These are phyloP conservation scores for Aspergillus sp. DNA, from an alignment of 2,329 filamentous ascomycete species.

Conservation along the genomic window DNA sequence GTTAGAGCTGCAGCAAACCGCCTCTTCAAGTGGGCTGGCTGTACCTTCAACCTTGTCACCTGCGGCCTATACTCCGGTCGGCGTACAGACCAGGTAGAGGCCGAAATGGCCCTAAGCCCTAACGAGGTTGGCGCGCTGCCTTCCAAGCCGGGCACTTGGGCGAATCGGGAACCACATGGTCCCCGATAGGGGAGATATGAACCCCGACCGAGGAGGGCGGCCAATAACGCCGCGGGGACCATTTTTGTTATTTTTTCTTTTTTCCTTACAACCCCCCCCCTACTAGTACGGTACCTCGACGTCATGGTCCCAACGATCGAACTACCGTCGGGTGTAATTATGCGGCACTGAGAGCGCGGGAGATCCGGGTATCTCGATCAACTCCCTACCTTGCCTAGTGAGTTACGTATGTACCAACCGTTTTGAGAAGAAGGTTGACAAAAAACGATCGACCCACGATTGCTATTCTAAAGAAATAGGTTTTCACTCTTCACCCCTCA, in stretches of 20 bases:
- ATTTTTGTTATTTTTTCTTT: not conserved
- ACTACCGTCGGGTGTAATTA: not conserved
- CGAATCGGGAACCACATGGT: slow-evolving; percentile 24
- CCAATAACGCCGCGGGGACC: slow-evolving; percentile 8
- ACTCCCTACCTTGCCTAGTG: slow-evolving; percentile 1
- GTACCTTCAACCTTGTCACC: not conserved
- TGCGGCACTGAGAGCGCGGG: not conserved
- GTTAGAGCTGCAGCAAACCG: slow-evolving; percentile 3
- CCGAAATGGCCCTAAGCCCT: slow-evolving; percentile 2
- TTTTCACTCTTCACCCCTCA: not conserved
- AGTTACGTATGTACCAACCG: slow-evolving; percentile 4
- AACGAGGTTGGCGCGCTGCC: slow-evolving; percentile 4
- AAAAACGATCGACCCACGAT: slow-evolving; percentile 9
- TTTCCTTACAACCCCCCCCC: slow-evolving; percentile 2
- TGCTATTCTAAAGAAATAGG: not conserved
- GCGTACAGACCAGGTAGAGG: not conserved
- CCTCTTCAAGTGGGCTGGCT: not conserved
- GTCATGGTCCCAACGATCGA: slow-evolving; percentile 6
- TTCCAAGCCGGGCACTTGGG: slow-evolving; percentile 7
- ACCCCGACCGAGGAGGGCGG: slow-evolving; percentile 18
- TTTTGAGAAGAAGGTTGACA: slow-evolving; percentile 10
- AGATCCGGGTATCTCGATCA: slow-evolving; percentile 4
- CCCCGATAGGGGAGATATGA: slow-evolving; percentile 18
- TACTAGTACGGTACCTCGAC: not conserved
- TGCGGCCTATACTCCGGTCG: not conserved